Evolutionary conservation across 352 stramenopile species (phyloP), one percentile per base, ranked within the genome.

Genomic region (Phytophthora tubulina): DNA sequence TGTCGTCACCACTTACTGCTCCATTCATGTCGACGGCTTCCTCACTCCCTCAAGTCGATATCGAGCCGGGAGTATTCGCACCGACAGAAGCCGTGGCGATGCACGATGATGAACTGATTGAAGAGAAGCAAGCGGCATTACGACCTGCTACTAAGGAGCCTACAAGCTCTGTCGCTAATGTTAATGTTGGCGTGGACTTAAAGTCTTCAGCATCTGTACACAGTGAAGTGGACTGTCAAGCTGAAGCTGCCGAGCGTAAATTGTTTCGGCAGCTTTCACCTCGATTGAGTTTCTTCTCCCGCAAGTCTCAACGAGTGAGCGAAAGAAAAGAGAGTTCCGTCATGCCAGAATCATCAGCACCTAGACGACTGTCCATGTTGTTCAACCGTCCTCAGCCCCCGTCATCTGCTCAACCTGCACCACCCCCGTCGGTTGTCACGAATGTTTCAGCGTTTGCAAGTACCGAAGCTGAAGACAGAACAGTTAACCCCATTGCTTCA

Each of bases 401-500:
- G 13, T 36, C 39, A 15, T 17, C 45, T 17, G 8, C 56, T 35
- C 15, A 51, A 46, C 13, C 35, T 27, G 32, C 36, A 11, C 36
- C 27, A 56, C 38, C 41, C 2, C 21, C 42, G 42, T 15, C 35
- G 17, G 14, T 70, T 49, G 35, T 33, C n/a, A 38, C 67, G 17
- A 39, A 45, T 14, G 6, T 17, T 9, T 63, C 57, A 17, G n/a
- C 21, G 8, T 52, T 62, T 50, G 35, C 52, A 41, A 36, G 38
- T 15, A 46, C 27, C 0, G 44, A 70, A 11, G 55, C 80, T 3
- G 66, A 67, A 38, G 76, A 73, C 33, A 73, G 76, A 54, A 56
- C 75, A 31, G 67, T 73, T 8, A 79, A 84, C 44, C 65, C 52
- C 1, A 70, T 78, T 41, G 53, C 73, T n/a, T 58, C 68, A 30